phyloP scores from a whole-genome alignment of 2,329 filamentous ascomycete genomes.

The Monilinia fructigena region DNA sequence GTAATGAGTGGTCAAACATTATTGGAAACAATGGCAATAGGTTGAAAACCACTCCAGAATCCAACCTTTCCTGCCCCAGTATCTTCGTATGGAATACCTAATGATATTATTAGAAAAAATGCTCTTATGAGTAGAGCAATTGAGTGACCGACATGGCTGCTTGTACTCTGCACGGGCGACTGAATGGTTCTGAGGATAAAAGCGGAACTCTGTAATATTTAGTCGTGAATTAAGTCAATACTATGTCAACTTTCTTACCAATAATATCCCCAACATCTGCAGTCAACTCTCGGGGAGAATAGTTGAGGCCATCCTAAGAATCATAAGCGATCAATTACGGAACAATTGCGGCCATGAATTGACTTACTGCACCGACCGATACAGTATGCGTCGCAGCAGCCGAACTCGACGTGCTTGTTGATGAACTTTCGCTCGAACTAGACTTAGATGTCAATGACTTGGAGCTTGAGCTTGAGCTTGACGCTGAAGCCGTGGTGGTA shows the following conservation, averaged over 20 bases:
- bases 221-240: neutral
- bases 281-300: conserved; percentile 41
- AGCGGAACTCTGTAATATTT: conserved; percentile 49
- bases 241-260: conserved; percentile 36
- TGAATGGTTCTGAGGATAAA: conserved; percentile 63
- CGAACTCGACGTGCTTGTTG: conserved; percentile 28
- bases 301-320: conserved; percentile 35
- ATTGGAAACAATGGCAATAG: conserved; percentile 44
- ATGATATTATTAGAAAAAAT: conserved; percentile 47
- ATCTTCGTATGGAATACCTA: conserved; percentile 58
- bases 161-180: conserved; percentile 60
- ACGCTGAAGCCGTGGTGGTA: conserved; percentile 10
- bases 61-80: conserved; percentile 48
- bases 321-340: conserved; percentile 21
- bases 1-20: conserved; percentile 43
- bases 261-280: conserved; percentile 51
- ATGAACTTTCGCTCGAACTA: conserved; percentile 15
- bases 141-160: neutral
- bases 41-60: conserved; percentile 54
- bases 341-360: conserved; percentile 1
- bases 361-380: conserved; percentile 39
- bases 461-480: conserved; percentile 1
- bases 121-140: neutral
- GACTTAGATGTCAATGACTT: neutral
- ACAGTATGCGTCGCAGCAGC: conserved; percentile 36